Conservation (phyloP, 2,329 filamentous ascomycete species). For the Didymella arachidicola region DNA sequence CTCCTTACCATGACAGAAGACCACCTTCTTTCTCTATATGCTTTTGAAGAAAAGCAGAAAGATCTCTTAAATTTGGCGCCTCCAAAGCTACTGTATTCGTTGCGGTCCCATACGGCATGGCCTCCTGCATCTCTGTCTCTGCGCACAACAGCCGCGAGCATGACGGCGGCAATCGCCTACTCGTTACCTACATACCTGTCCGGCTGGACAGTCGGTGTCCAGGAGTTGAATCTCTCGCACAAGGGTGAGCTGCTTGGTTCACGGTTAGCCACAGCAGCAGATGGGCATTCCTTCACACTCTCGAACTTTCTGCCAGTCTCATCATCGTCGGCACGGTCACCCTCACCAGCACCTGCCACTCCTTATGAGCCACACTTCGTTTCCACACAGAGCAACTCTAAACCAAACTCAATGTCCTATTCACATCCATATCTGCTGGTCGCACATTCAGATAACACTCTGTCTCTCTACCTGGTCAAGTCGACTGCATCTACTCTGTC, state of each 20-base stretch:
- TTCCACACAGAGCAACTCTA: conserved; percentile 37
- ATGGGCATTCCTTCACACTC: conserved; percentile 56
- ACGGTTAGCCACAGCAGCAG: conserved; percentile 60
- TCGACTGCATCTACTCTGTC: conserved; percentile 71
- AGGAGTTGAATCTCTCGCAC: conserved; percentile 77
- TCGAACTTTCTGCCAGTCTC: conserved; percentile 39
- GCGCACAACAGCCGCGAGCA: conserved; percentile 67
- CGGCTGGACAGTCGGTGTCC: conserved; percentile 91
- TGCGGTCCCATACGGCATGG: conserved; percentile 80
- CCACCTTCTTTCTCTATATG: conserved; percentile 79
- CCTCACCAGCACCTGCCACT: conserved; percentile 37
- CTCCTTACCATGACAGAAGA: conserved; percentile 78
- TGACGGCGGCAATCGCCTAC: conserved; percentile 87
- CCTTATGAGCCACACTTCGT: conserved; percentile 33
- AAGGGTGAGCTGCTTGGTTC: conserved; percentile 59
- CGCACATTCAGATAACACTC: conserved; percentile 85
- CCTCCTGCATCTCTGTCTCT: conserved; percentile 84
- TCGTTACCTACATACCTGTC: conserved; percentile 77
- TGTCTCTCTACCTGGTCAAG: conserved; percentile 81
- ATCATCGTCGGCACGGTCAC: conserved; percentile 38
- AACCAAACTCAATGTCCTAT: conserved; percentile 62
- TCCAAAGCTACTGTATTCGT: conserved; percentile 74
- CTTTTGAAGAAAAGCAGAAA: conserved; percentile 54
- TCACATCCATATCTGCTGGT: conserved; percentile 84
- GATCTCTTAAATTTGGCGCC: conserved; percentile 33